Evolutionary conservation across 768 basidiomycete species (phyloP), one percentile per base, ranked within the genome.

Genomic region (Xerocomellus chrysenteron): DNA sequence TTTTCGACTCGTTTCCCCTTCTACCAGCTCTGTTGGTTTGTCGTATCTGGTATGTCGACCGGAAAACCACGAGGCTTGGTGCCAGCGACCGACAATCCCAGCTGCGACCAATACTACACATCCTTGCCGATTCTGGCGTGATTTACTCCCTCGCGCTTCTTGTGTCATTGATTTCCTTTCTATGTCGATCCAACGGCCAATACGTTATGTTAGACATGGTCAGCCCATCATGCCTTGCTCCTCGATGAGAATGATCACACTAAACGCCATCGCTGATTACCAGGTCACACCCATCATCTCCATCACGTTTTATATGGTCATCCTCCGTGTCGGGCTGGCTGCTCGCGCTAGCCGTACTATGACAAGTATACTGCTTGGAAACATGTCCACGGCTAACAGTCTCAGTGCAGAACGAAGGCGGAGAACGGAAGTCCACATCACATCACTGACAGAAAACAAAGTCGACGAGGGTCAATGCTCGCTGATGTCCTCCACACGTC

Each of bases 11-110:
- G 35, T 36, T 36, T 6, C 35, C 35, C 5, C 14, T 36, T 36
- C 13, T 36, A 36, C 14, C 35, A 36, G 35, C 16, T 16, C 2
- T 36, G 14, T 36, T 36, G 14, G 68, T 66, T 0, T 58, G 56
- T 26, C 65, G 64, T 13, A 72, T 73, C 37, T 68, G 69, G 65
- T 35, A 51, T 10, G 65, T 66, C 33, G 68, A 68, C 12, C 59
- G 62, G 11, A 56, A 55, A 21, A 57, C 64, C 10, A 55, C 62
- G 12, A 54, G 57, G 28, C 61, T 74, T 4, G 42, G 30, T 28
- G 39, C 8, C 17, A 32, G 11, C 32, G n/a, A 40, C 9, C 9
- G 9, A 3, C 8, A n/a, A 3, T 40, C 39, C 4, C 39, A 40
- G 24, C 41, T 42, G 21, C 19, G 41, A 5, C 19, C 41, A 12